A percentile compares a stretch with the other conserved stretches of the same genome.
phyloP scores from a whole-genome alignment of 345 rosid species.

The Chamaenerion angustifolium region DNA sequence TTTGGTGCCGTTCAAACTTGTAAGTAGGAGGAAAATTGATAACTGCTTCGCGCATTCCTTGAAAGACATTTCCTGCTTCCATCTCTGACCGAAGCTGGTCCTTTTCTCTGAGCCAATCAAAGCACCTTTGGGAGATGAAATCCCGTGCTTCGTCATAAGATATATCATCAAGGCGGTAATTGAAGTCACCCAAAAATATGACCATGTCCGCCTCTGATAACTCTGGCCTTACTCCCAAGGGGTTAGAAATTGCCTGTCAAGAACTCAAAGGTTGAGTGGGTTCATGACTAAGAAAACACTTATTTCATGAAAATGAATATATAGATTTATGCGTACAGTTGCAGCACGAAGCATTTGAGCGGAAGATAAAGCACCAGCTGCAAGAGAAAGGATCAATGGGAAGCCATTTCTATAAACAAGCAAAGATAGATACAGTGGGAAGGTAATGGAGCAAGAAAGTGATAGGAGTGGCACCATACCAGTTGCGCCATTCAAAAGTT shows the following conservation, averaged over 20 bases:
- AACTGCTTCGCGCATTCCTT: conserved; percentile 97
- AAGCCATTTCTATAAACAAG: conserved; percentile 65
- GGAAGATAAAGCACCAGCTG: conserved; percentile 67
- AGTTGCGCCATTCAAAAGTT: conserved; percentile 24
- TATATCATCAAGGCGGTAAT: conserved; percentile 88
- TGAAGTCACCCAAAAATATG: conserved; percentile 86
- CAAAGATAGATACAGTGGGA: conserved; percentile 54
- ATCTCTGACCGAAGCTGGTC: conserved; percentile 95
- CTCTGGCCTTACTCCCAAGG: conserved; percentile 44
- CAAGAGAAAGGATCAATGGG: conserved; percentile 66
- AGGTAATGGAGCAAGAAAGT: conserved; percentile 66
- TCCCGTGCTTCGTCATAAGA: conserved; percentile 98
- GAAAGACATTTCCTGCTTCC: conserved; percentile 92
- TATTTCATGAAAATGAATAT: no score
- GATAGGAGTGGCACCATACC: conserved; percentile 77
- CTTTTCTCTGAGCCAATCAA: conserved; percentile 94
- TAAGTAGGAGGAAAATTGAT: conserved; percentile 95
- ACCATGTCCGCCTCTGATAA: conserved; percentile 96
- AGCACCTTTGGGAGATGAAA: conserved; percentile 87
- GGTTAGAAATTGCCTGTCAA: conserved; percentile 33
- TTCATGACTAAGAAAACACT: no score
- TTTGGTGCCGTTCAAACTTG: conserved; percentile 74
- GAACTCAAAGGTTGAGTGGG: not conserved
- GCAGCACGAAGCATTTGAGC: conserved; percentile 35
- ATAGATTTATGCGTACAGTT: conserved; percentile 36